phyloP scores from a whole-genome alignment of 352 stramenopile genomes.

The Globisporangium barbulae region DNA sequence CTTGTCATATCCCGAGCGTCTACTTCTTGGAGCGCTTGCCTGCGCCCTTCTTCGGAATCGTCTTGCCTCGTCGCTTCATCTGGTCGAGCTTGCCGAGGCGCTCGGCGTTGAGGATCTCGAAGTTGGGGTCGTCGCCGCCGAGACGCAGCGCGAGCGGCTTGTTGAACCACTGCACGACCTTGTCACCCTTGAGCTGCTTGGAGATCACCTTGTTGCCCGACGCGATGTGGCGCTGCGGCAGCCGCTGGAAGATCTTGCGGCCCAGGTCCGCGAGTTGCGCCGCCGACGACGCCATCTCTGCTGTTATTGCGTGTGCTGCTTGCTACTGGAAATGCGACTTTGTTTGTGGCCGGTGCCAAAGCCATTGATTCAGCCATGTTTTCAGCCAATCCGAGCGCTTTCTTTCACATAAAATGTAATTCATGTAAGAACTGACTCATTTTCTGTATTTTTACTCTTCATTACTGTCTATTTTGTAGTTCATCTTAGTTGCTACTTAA shows the following conservation, averaged over 20 bases:
- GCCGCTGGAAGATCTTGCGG: slow-evolving; percentile 87
- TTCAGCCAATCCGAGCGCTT: not conserved
- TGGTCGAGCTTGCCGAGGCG: slow-evolving; percentile 74
- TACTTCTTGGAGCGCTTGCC: slow-evolving; percentile 88
- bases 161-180: slow-evolving; percentile 84
- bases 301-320: not conserved
- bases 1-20: not conserved
- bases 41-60: slow-evolving; percentile 84
- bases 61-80: slow-evolving; percentile 87
- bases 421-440: not conserved
- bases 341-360: not conserved
- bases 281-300: slow-evolving; percentile 33
- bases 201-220: slow-evolving; percentile 89
- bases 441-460: not conserved
- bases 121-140: slow-evolving; percentile 82
- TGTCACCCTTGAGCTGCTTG: slow-evolving; percentile 86
- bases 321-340: slow-evolving; percentile 3
- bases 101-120: slow-evolving; percentile 78
- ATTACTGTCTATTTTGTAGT: not conserved
- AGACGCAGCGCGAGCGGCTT: slow-evolving; percentile 76
- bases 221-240: slow-evolving; percentile 74
- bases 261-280: slow-evolving; percentile 75
- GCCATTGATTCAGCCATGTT: slow-evolving; percentile 16
- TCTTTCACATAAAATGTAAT: not conserved
- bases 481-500: not conserved